Evolutionary conservation across 345 rosid genomes (phyloP).

Genomic region (Eucalyptus grandis): DNA sequence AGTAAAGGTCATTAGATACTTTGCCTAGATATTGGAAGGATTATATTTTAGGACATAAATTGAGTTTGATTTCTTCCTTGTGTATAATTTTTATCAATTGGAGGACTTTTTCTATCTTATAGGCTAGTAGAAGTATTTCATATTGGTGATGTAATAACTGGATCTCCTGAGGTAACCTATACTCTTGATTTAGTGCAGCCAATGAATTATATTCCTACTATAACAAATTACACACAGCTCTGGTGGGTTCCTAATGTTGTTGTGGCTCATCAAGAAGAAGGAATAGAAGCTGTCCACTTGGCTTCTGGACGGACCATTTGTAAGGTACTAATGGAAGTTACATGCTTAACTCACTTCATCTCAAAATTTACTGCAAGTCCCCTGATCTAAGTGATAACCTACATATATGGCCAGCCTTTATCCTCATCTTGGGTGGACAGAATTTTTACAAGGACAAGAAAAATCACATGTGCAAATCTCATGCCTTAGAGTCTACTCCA

Average conservation of each 20-base stretch:
- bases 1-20: not conserved
- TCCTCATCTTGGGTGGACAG: not conserved
- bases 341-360: not conserved
- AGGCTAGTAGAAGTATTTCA: not conserved
- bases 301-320: slow-evolving; percentile 94
- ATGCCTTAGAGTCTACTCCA: not conserved
- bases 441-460: not conserved
- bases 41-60: not conserved
- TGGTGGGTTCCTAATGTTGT: slow-evolving; percentile 99
- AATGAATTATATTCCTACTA: slow-evolving; percentile 62
- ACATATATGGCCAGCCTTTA: not conserved
- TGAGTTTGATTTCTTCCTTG: not conserved
- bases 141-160: not conserved
- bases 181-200: slow-evolving; percentile 26
- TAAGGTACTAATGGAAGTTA: slow-evolving; percentile 33
- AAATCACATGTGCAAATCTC: not conserved
- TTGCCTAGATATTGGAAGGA: not conserved
- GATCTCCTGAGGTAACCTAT: not conserved
- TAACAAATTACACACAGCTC: slow-evolving; percentile 85
- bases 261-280: slow-evolving; percentile 95
- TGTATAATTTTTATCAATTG: not conserved
- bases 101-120: not conserved
- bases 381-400: not conserved
- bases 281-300: slow-evolving; percentile 93
- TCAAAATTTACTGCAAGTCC: not conserved